Conservation (phyloP, 75 land plant genomes). For the Chamaecyparis obtusa region DNA sequence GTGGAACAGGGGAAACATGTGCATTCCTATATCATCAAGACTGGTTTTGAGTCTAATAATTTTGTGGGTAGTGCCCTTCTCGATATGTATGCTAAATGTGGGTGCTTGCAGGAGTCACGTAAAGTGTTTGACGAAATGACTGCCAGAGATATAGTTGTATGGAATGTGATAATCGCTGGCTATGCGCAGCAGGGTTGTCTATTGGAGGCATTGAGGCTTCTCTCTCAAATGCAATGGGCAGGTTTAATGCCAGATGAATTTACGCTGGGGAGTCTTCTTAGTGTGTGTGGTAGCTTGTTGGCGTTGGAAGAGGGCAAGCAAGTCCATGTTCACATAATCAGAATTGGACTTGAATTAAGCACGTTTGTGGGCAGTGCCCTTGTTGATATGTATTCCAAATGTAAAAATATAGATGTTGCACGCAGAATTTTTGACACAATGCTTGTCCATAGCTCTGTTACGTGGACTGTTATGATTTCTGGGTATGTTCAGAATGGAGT, state of each 20-base stretch:
- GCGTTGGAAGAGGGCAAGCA: constrained; percentile 35
- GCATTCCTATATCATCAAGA: constrained; percentile 38
- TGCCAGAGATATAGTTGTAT: constrained; percentile 37
- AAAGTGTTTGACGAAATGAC: constrained; percentile 32
- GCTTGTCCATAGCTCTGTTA: constrained; percentile 23
- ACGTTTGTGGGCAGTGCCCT: constrained; percentile 59
- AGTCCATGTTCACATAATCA: constrained; percentile 36
- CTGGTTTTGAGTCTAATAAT: constrained; percentile 23
- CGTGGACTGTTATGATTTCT: constrained; percentile 63
- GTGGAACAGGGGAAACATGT: constrained; percentile 35
- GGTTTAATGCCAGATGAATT: constrained; percentile 46
- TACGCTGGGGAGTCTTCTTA: constrained; percentile 39
- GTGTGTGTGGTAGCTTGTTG: constrained; percentile 35
- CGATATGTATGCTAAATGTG: constrained; percentile 75
- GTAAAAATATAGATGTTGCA: constrained; percentile 53
- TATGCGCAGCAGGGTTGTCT: constrained; percentile 33
- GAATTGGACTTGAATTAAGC: constrained; percentile 28
- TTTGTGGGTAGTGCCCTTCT: constrained; percentile 45
- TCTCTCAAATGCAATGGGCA: constrained; percentile 25
- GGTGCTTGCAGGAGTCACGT: constrained; percentile 25
- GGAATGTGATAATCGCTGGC: constrained; percentile 52
- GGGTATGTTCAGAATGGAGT: constrained; percentile 51
- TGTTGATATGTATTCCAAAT: constrained; percentile 59
- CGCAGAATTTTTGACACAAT: constrained; percentile 30
- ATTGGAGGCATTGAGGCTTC: constrained; percentile 38